Base-by-base conservation (phyloP, 257 asterid species). In the Thymus mandschuricus region DNA sequence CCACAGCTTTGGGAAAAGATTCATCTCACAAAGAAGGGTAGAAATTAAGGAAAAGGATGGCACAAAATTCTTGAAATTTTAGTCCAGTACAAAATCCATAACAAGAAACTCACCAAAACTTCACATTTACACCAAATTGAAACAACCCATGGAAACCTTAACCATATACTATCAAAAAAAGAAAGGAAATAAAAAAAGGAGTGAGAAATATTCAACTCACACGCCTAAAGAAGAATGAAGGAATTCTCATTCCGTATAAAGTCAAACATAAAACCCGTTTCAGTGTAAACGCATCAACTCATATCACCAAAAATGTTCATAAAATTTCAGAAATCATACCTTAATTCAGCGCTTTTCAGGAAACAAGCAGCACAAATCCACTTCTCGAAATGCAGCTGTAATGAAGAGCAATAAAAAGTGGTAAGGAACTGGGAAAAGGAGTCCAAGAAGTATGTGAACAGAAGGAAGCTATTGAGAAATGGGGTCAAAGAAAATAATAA, bases 381-480 rank as follows among this genome's bases (percentile, higher is more conserved):
- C 49, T 41, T 45, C 64, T 9, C 51, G 41, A 49, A 71, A 63
- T 5, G n/a, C 40, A 59, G 52, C 56, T 31, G 46, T 46, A 73
- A 71, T 35, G 71, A 60, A 48, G 59, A 55, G 70, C 57, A 56
- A 12, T 71, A 41, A 75, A 68, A 11, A n/a, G 28, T 1, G 44
- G 28, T 10, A 44, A 15, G 58, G 60, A 56, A 21, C 45, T 41
- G 49, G 45, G 54, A 66, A 63, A 73, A 79, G 34, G 70, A 59
- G 81, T 52, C 55, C 41, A 5, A 34, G 43, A 70, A 52, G 46
- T 41, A 21, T 59, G 60, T 68, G 76, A 75, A 79, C 29, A 77
- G 62, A 75, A 76, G 72, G 72, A 74, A 83, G 79, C 79, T 70
- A 66, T 5, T 2, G 61, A 73, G 83, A 52, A 86, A 81, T 66